Percentiles rank a stretch among this genome's conserved stretches.
phyloP scores from a whole-genome alignment of 805 yeast species.

The Starmerella vitae region DNA sequence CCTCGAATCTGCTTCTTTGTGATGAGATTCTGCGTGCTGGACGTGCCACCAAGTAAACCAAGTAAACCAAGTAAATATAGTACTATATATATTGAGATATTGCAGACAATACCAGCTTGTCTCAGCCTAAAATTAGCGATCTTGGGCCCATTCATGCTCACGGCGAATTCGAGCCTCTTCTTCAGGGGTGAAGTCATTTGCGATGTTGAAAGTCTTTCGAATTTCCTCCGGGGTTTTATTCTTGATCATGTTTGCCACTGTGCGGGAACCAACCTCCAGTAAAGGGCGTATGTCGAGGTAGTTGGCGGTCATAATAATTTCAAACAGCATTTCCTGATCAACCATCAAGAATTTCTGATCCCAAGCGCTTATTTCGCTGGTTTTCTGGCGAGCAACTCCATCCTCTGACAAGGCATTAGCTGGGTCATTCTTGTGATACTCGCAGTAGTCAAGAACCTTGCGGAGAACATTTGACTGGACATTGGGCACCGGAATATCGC shows the following conservation, averaged over 20 bases:
- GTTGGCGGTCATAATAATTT: slow-evolving; percentile 37
- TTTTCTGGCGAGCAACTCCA: slow-evolving; percentile 47
- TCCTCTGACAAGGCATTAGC: slow-evolving; percentile 54
- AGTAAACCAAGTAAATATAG: slow-evolving; percentile 10
- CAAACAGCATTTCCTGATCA: slow-evolving; percentile 51
- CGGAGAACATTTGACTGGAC: slow-evolving; percentile 54
- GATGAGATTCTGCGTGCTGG: slow-evolving; percentile 97
- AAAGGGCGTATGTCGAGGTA: slow-evolving; percentile 35
- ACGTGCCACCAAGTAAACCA: slow-evolving; percentile 46
- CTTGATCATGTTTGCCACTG: slow-evolving; percentile 37
- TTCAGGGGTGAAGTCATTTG: slow-evolving; percentile 36
- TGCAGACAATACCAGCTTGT: too few species aligned
- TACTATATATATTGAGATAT: too few species aligned
- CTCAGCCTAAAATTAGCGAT: slow-evolving; percentile 12
- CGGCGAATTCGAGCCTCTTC: slow-evolving; percentile 36
- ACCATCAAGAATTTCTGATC: slow-evolving; percentile 87
- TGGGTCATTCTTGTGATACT: slow-evolving; percentile 64
- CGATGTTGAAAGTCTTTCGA: slow-evolving; percentile 34
- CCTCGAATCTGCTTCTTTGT: slow-evolving; percentile 80
- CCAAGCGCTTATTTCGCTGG: slow-evolving; percentile 93
- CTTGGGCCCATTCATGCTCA: slow-evolving; percentile 36
- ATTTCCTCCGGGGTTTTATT: slow-evolving; percentile 36
- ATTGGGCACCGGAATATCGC: slow-evolving; percentile 73
- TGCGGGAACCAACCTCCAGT: slow-evolving; percentile 37
- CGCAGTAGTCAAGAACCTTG: slow-evolving; percentile 93